Evolutionary conservation across 176 grass and related monocot genomes (phyloP).

Genomic region (Musa acuminata): DNA sequence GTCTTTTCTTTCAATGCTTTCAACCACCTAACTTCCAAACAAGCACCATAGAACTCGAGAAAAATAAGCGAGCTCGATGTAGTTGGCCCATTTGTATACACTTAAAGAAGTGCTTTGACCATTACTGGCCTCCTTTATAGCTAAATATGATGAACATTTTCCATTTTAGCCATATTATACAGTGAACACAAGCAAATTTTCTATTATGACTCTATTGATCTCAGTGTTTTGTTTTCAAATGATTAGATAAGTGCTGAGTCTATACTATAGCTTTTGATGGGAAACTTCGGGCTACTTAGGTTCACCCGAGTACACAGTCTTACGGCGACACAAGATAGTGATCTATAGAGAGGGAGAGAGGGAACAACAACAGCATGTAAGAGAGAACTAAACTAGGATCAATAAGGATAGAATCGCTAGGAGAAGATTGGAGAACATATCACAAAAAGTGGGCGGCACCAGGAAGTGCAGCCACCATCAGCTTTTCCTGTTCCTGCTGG

Average conservation of each 20-base stretch:
- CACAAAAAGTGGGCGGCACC: neutral
- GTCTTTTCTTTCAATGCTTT: constrained; percentile 16
- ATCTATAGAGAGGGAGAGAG: neutral
- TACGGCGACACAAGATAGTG: constrained; percentile 4
- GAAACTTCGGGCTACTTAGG: neutral
- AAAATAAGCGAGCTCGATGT: neutral
- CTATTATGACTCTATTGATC: neutral
- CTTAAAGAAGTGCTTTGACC: neutral
- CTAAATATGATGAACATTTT: neutral
- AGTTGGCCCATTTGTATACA: neutral
- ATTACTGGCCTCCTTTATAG: neutral
- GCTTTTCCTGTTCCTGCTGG: constrained; percentile 16
- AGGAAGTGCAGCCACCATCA: neutral
- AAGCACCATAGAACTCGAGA: neutral
- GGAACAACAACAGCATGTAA: no score
- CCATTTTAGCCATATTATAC: neutral
- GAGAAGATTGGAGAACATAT: neutral
- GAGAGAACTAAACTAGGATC: neutral
- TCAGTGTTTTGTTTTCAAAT: neutral
- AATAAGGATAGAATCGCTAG: neutral
- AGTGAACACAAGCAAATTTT: neutral
- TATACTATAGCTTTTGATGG: neutral
- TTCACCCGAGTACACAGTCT: neutral
- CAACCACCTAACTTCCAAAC: neutral
- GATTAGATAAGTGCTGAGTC: neutral